These are phyloP conservation scores for Trichosporon faecale DNA, from an alignment of 1,284 basidiomycete species.

Conservation along the genomic window DNA sequence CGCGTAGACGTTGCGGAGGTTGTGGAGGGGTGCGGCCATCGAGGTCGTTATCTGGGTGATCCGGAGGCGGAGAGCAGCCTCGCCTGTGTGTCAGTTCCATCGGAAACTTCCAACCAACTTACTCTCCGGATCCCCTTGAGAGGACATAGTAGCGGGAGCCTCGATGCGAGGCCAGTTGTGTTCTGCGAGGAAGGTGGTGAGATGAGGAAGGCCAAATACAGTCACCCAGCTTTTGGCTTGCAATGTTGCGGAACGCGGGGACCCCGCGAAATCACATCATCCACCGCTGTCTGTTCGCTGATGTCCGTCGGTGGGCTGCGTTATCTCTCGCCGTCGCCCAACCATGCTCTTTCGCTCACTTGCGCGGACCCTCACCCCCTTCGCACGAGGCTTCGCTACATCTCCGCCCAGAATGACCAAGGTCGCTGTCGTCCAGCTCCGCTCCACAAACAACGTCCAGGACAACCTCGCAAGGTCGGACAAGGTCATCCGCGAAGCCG, in stretches of 20 bases:
- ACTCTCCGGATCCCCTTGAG: slow-evolving; percentile 30
- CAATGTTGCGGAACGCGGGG: neutral
- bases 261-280: slow-evolving; percentile 7
- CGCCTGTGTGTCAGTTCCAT: slow-evolving; percentile 19
- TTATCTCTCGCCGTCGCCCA: neutral
- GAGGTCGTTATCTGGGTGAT: slow-evolving; percentile 53
- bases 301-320: neutral
- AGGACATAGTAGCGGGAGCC: slow-evolving; percentile 15
- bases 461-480: slow-evolving; percentile 45
- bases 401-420: slow-evolving; percentile 22
- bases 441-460: slow-evolving; percentile 40
- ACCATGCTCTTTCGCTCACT: neutral
- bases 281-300: neutral
- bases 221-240: neutral
- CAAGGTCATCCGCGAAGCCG: slow-evolving; percentile 52
- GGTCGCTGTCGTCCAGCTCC: slow-evolving; percentile 43
- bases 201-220: neutral
- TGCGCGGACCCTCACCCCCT: neutral
- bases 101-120: neutral
- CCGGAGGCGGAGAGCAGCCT: slow-evolving; percentile 45
- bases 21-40: slow-evolving; percentile 42
- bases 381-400: neutral
- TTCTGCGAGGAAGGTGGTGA: neutral
- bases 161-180: neutral
- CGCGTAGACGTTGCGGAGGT: slow-evolving; percentile 34